Evolutionary conservation across 1,284 basidiomycete species (phyloP), one percentile per base, ranked within the genome.

Genomic region (Entoloma clypeatum): DNA sequence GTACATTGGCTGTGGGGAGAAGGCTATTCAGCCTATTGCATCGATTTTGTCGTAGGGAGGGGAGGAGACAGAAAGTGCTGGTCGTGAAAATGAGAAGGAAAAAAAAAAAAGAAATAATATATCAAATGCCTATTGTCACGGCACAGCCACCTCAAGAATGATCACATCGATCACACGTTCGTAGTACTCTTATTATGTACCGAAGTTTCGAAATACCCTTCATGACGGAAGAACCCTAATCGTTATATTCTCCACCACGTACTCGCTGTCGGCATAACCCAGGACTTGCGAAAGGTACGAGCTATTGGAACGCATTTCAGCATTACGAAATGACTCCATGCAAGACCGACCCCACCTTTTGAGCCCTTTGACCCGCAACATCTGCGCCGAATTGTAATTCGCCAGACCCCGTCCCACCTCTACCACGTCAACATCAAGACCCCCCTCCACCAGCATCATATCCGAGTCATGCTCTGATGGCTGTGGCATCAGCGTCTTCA

Each of bases 371-470:
- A 98, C 86, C 46, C 83, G 77, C 42, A 79, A 74, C 49, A 97
- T 93, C 63, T 98, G 94, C 30, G 81, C 84, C 30, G 88, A 95
- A 58, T 96, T 98, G 60, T 97, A 99, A 65, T 95, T 97, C 7
- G 92, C 92, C 31, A 98, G 68, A 0, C 95, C 96, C 30, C 94
- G 77, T 0, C 94, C 96, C 19, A 99, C 89, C 60, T 97, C 94
- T 30, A 90, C 69, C 19, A 92, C 70, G 52, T 95, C 88, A 69
- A 71, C 75, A 27, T 81, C 81, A 3, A 52, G 64, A 30, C 49
- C 53, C 19, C 54, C 49, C 28, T 59, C 59, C 7, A 50, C 50
- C 30, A 50, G 29, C 33, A 51, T 50, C 9, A 52, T 32, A 35
- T 60, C n/a, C n/a, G n/a, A n/a, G n/a, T n/a, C 59, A 41, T 60